Evolutionary conservation across 768 basidiomycete genomes (phyloP), one percentile per base, ranked within the genome.

Genomic region (Aureoboletus auriporus): DNA sequence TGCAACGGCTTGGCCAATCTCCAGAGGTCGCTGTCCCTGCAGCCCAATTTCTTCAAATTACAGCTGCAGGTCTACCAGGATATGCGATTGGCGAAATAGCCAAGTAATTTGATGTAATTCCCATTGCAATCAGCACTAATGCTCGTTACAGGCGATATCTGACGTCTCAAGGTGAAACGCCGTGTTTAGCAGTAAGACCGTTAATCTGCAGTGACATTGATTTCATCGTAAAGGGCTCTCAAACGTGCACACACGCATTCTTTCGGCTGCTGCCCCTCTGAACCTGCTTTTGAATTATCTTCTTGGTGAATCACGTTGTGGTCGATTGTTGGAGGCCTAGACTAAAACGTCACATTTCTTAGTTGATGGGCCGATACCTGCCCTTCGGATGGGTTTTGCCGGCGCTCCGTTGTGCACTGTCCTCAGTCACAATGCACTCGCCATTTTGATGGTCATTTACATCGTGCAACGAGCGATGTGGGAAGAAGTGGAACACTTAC

Each of bases 1-100:
- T 80, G 1, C 61, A 75, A 12, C 70, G 29, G 39, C 53, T 70
- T 12, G 53, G 63, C 10, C 68, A 68, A 65, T 67, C 72, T 9
- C 64, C 66, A 5, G 67, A 70, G 29, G 72, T 78, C 2, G 71
- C 75, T 5, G 39, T 41, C 2, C 58, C 60, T 3, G 76, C 77
- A 6, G 64, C 66, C 8, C 13, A 66, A 26, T 78, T 76, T 49
- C 66, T 78, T 3, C 60, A 56, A 33, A 62, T 67, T 51, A 56
- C 72, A 8, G 66, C 64, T 10, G 51, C 75, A 27, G 74, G 75
- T 41, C 63, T 77, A 31, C 77, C 75, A 3, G 75, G 75, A 17
- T 77, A 77, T 54, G 72, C 68, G 10, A 66, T 71, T 29, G 69
- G 72, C 33, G 63, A 69, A 44, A 62, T 77, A 45, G 59, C 71